These are phyloP conservation scores for Leucocoprinus leucothites DNA, from an alignment of 768 basidiomycete genomes.

Conservation along the genomic window DNA sequence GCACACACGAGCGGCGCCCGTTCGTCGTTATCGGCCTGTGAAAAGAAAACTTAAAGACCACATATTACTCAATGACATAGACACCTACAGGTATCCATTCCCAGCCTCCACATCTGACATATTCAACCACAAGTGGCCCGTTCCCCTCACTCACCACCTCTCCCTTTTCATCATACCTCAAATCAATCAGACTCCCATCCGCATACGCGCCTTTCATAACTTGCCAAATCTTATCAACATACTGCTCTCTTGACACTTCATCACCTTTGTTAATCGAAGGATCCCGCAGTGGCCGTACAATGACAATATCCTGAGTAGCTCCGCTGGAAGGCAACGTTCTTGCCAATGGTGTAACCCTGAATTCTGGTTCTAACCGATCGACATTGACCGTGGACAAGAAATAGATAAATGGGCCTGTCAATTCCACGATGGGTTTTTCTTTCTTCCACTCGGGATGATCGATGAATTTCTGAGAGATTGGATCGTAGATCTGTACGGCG, in stretches of 20 bases:
- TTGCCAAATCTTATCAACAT: slow-evolving; percentile 49
- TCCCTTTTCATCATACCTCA: slow-evolving; percentile 51
- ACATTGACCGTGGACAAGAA: slow-evolving; percentile 81
- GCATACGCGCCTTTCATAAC: slow-evolving; percentile 72
- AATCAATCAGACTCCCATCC: slow-evolving; percentile 65
- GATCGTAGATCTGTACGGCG: slow-evolving; percentile 61
- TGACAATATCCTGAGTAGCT: slow-evolving; percentile 65
- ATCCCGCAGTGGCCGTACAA: slow-evolving; percentile 71
- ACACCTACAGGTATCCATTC: slow-evolving; percentile 76
- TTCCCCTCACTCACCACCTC: slow-evolving; percentile 36
- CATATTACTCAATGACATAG: neutral
- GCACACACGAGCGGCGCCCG: slow-evolving; percentile 72
- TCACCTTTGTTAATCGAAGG: slow-evolving; percentile 41
- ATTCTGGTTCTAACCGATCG: slow-evolving; percentile 80
- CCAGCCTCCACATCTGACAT: slow-evolving; percentile 76
- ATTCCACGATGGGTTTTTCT: slow-evolving; percentile 34
- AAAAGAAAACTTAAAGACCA: neutral
- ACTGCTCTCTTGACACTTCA: slow-evolving; percentile 41
- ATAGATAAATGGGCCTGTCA: slow-evolving; percentile 83
- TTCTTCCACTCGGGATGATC: slow-evolving; percentile 30
- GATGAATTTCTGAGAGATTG: slow-evolving; percentile 43
- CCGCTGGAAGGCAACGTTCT: slow-evolving; percentile 40
- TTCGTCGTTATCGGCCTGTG: slow-evolving; percentile 56
- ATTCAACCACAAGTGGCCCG: slow-evolving; percentile 67
- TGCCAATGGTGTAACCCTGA: slow-evolving; percentile 71